Evolutionary conservation across 1,284 basidiomycete species (phyloP).

Genomic region (Cutaneotrichosporon spelunceum): DNA sequence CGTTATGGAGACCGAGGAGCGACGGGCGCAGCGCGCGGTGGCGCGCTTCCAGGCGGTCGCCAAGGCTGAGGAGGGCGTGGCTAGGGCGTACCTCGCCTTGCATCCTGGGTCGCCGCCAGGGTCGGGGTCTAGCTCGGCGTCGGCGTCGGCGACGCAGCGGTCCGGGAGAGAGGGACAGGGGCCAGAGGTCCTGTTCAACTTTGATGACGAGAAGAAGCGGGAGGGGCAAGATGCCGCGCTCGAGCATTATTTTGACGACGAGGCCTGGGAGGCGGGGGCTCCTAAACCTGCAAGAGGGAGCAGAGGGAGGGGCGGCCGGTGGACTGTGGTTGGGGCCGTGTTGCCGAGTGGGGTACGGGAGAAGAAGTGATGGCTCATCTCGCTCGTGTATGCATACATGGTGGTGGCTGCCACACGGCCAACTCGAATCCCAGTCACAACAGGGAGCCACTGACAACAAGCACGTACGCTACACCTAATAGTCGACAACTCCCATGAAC

Average conservation of each 20-base stretch:
- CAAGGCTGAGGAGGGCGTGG: conserved; percentile 39
- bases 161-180: neutral
- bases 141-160: neutral
- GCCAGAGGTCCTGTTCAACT: neutral
- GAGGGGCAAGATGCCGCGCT: conserved; percentile 19
- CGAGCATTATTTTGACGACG: conserved; percentile 36
- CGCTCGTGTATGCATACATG: no score
- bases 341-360: conserved; percentile 3
- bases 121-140: no score
- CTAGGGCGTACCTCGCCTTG: conserved; percentile 31
- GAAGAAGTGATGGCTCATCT: conserved; percentile 6
- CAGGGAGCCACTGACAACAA: neutral
- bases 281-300: conserved; percentile 16
- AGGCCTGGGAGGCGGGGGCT: conserved; percentile 35
- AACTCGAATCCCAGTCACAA: no score
- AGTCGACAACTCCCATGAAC: conserved; percentile 37
- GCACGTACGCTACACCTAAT: conserved; percentile 1
- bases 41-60: conserved; percentile 48
- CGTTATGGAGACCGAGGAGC: conserved; percentile 19
- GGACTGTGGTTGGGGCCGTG: conserved; percentile 28
- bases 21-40: conserved; percentile 29
- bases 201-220: neutral
- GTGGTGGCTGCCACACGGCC: no score
- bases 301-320: conserved; percentile 24
- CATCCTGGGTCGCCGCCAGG: no score